phyloP scores from a whole-genome alignment of 306 rosid genomes.

The Calophaca sinica region DNA sequence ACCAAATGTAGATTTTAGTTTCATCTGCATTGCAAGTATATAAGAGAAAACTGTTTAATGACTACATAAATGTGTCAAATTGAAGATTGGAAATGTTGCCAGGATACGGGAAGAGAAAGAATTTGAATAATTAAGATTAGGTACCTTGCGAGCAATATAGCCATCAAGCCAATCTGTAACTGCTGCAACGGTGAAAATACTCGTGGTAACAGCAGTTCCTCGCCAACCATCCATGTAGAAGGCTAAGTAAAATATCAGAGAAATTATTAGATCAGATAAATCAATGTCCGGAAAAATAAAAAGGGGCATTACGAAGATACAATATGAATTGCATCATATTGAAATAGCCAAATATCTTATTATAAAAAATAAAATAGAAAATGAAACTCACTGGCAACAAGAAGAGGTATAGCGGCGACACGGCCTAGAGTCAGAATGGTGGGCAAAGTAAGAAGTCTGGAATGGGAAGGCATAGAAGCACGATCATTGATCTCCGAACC shows the following conservation, averaged over 20 bases:
- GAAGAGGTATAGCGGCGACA: conserved; percentile 84
- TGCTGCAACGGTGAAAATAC: conserved; percentile 83
- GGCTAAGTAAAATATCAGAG: conserved; percentile 51
- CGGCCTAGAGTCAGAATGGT: conserved; percentile 91
- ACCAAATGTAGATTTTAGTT: conserved; percentile 86
- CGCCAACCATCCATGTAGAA: conserved; percentile 82
- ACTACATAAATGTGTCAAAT: background rate
- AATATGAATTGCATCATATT: conserved; percentile 3
- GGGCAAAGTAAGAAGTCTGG: conserved; percentile 83
- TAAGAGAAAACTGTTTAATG: conserved; percentile 2
- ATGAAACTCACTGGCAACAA: conserved; percentile 65
- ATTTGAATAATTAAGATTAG: conserved; percentile 2
- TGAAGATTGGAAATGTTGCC: background rate
- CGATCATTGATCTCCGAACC: conserved; percentile 63
- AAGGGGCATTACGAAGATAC: background rate
- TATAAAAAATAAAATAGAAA: background rate
- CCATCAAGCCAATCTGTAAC: conserved; percentile 99
- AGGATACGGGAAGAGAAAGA: conserved; percentile 10
- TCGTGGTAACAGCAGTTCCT: conserved; percentile 84
- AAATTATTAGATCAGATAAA: background rate
- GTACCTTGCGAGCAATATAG: conserved; percentile 91
- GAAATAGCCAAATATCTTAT: background rate
- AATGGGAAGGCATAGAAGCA: conserved; percentile 48
- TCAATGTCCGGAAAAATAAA: too few species aligned
- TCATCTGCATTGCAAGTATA: conserved; percentile 69